Conservation (phyloP, 1,139 yeast species). For the Scheffersomyces illinoinensis region DNA sequence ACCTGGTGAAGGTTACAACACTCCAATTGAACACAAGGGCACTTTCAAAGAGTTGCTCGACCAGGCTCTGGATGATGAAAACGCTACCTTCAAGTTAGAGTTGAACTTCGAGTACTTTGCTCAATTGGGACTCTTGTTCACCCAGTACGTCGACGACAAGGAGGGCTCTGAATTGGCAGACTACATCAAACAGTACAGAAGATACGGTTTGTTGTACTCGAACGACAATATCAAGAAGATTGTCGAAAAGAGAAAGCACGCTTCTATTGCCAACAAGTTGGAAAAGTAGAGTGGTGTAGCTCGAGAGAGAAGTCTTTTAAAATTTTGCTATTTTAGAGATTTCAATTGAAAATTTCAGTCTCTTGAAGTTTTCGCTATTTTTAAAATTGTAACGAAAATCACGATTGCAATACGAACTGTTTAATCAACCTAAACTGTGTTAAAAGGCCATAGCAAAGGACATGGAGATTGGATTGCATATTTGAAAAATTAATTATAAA, state of each 20-base stretch:
- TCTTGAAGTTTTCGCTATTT: not conserved
- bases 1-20: constrained; percentile 80
- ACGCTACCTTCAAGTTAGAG: constrained; percentile 36
- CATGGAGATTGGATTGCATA: not conserved
- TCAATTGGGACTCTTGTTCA: constrained; percentile 49
- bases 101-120: constrained; percentile 56
- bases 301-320: not conserved
- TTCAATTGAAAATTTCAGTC: not conserved
- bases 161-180: constrained; percentile 35
- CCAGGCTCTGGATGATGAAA: constrained; percentile 25
- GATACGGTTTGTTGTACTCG: constrained; percentile 58
- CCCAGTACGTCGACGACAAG: constrained; percentile 33
- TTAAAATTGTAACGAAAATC: not conserved
- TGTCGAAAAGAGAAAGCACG: constrained; percentile 38
- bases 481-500: no score
- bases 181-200: constrained; percentile 56
- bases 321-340: no score
- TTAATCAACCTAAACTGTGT: not conserved
- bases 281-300: not conserved
- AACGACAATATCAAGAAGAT: constrained; percentile 43
- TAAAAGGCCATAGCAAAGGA: not conserved
- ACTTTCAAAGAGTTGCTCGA: constrained; percentile 23
- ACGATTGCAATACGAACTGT: not conserved
- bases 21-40: constrained; percentile 44
- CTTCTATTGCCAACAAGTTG: constrained; percentile 19